Percentiles rank a stretch among this genome's conserved stretches.
Evolutionary conservation across 2,329 filamentous ascomycete genomes (phyloP).

Genomic region (Cercospora brassicicola): DNA sequence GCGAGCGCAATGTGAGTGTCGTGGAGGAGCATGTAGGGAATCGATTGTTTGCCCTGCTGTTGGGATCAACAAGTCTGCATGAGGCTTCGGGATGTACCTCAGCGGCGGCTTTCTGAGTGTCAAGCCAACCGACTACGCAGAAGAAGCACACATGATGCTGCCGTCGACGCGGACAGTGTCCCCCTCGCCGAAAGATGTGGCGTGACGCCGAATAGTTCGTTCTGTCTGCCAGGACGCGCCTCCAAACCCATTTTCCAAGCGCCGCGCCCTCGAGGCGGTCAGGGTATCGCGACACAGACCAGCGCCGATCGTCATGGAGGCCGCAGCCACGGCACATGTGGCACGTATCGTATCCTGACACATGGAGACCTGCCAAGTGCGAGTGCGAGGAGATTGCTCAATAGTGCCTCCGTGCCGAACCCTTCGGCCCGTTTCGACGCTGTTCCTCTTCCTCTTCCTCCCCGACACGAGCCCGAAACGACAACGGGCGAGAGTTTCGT

Average conservation of each 20-base stretch:
- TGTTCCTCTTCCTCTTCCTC: not conserved
- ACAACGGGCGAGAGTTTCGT: not conserved
- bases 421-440: not conserved
- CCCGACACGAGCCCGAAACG: not conserved
- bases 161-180: not conserved
- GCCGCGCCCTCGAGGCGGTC: not conserved
- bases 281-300: not conserved
- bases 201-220: not conserved
- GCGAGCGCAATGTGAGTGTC: not conserved
- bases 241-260: not conserved
- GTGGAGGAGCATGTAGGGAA: not conserved
- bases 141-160: not conserved
- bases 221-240: not conserved
- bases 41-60: not conserved
- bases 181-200: not conserved
- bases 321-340: not conserved
- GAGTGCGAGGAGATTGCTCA: not conserved
- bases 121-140: not conserved
- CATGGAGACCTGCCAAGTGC: not conserved
- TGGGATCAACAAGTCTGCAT: not conserved
- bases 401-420: not conserved
- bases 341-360: not conserved
- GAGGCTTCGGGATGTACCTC: not conserved
- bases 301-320: not conserved
- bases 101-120: not conserved